Base-by-base conservation (phyloP, 441 rosid genomes). In the Erysimum cheiri region DNA sequence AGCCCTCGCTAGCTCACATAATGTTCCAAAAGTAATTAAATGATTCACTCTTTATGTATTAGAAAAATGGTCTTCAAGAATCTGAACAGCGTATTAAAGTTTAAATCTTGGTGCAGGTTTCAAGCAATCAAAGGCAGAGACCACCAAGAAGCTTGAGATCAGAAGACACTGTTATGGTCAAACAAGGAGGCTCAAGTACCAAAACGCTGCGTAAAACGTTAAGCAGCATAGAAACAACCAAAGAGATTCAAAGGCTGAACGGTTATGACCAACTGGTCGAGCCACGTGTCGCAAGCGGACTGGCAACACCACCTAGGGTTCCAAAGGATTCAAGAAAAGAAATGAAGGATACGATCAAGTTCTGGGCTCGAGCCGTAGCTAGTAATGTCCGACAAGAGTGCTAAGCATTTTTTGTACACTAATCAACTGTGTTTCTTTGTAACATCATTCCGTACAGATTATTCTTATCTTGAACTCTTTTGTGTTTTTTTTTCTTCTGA, bases 321-420 rank as follows among this genome's bases (percentile, higher is more conserved):
- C 49, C 75, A 22, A 84, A 81, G 52, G 72, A 75, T 63, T 77
- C 96, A 8, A 57, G 87, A 3, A 75, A 83, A 65, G 90, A 84
- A 22, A 79, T 83, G 85, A 87, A 93, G 52, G 80, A 87, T 24
- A 90, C 85, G 40, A 83, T 93, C 85, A 93, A 84, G 84, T 87
- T 80, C 41, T 90, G 97, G 97, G 98, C 97, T 11, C 81, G 93
- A 77, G 86, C 89, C 0, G 97, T 90, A 17, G 98, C 97, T 1
- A 87, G 80, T 32, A 88, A 93, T 56, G 90, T 85, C 60, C 77
- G 80, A 37, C 83, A 86, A 72, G 85, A 82, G 62, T 80, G 85
- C 68, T 85, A 63, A 79, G 54, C 46, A 46, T 28, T 14, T 5
- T 7, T 14, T 31, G 60, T 33, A 68, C 60, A 48, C 77, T 74